Percentiles rank a stretch among this genome's conserved stretches.
phyloP scores from a whole-genome alignment of 257 asterid genomes.

The Solanum neorickii region DNA sequence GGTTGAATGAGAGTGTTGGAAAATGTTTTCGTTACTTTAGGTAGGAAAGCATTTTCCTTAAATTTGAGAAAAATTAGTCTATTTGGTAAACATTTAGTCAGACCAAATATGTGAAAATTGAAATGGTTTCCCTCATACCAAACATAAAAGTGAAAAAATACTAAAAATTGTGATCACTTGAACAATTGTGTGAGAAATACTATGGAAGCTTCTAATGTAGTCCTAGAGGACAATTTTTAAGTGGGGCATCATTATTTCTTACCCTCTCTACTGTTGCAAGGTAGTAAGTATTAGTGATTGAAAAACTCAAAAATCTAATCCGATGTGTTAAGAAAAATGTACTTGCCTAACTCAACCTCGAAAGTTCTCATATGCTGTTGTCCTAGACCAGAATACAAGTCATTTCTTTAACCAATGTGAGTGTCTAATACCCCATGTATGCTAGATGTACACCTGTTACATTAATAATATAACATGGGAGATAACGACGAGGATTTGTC shows the following conservation, averaged over 20 bases:
- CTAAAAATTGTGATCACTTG: background rate
- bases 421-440: background rate
- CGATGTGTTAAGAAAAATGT: background rate
- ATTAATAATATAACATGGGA: too few relatives aligned
- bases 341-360: background rate
- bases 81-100: too few relatives aligned
- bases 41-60: too few relatives aligned
- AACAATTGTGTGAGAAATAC: background rate
- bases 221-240: background rate
- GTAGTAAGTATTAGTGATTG: background rate
- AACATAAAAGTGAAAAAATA: background rate
- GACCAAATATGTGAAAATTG: too few relatives aligned
- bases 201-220: background rate
- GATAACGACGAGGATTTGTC: too few relatives aligned
- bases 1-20: background rate
- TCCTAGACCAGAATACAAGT: background rate
- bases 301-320: background rate
- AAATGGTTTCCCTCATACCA: background rate
- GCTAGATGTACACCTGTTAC: background rate
- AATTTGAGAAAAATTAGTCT: too few relatives aligned
- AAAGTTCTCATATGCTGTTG: background rate
- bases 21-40: too few relatives aligned
- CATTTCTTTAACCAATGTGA: background rate
- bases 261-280: background rate
- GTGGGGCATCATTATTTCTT: background rate